A percentile compares a stretch with the other conserved stretches of the same genome.
phyloP scores from a whole-genome alignment of 768 basidiomycete genomes.

The Kwoniella heveanensis region DNA sequence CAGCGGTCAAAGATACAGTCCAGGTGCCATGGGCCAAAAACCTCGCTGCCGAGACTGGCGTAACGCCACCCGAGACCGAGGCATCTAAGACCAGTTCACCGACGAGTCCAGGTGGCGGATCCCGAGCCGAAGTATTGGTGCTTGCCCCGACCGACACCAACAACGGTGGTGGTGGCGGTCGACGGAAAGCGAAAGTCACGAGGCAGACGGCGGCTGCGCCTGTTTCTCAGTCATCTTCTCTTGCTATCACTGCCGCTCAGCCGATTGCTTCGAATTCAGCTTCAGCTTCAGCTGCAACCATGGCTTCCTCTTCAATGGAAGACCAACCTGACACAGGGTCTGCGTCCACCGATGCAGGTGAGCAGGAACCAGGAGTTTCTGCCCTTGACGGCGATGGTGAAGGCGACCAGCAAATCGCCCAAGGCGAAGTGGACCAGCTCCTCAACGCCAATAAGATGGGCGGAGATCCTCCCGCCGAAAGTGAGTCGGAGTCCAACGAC shows the following conservation, averaged over 20 bases:
- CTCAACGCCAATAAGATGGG: slow-evolving; percentile 14
- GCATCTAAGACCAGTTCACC: slow-evolving; percentile 10
- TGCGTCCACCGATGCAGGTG: background rate
- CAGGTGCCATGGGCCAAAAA: slow-evolving; percentile 70
- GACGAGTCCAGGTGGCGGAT: slow-evolving; percentile 8
- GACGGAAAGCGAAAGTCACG: slow-evolving; percentile 20
- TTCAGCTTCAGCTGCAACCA: background rate
- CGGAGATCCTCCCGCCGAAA: background rate
- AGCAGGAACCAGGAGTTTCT: background rate
- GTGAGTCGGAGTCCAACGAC: background rate
- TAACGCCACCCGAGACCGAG: background rate
- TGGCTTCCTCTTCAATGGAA: too few relatives aligned
- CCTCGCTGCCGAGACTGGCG: slow-evolving; percentile 31
- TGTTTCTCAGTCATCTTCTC: slow-evolving; percentile 1
- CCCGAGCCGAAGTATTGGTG: slow-evolving; percentile 14
- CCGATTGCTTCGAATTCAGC: background rate
- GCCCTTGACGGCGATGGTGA: slow-evolving; percentile 14
- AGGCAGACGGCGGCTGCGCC: slow-evolving; percentile 8
- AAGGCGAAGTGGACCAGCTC: slow-evolving; percentile 8
- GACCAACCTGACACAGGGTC: too few relatives aligned
- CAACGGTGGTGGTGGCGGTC: slow-evolving; percentile 10
- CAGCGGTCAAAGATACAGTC: slow-evolving; percentile 83
- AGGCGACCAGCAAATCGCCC: slow-evolving; percentile 15
- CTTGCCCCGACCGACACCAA: slow-evolving; percentile 10
- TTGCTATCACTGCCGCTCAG: background rate